Conservation (phyloP, 306 rosid genomes). For the Elaeagnus macrophylla region DNA sequence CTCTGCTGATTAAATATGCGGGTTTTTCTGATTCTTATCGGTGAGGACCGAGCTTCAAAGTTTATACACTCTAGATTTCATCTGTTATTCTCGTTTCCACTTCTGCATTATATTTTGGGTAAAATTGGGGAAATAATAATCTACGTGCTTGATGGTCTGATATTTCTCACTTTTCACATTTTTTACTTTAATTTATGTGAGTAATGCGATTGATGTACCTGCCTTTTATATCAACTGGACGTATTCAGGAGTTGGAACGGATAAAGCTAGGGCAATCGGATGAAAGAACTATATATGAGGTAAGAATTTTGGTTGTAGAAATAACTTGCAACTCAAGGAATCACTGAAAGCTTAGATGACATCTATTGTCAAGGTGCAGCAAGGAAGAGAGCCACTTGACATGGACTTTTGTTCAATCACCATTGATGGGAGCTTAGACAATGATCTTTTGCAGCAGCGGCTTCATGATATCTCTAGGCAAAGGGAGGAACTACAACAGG, state of each 20-base stretch:
- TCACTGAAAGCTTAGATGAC: slow-evolving; percentile 35
- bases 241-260: slow-evolving; percentile 55
- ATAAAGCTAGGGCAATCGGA: slow-evolving; percentile 63
- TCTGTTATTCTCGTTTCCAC: too few relatives aligned
- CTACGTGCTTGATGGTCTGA: too few relatives aligned
- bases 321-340: slow-evolving; percentile 15
- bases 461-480: slow-evolving; percentile 58
- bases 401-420: slow-evolving; percentile 77
- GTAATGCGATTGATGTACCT: background rate
- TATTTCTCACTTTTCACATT: too few relatives aligned
- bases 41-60: too few relatives aligned
- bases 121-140: too few relatives aligned
- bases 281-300: slow-evolving; percentile 96
- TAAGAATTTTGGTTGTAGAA: slow-evolving; percentile 35
- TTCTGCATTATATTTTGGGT: too few relatives aligned
- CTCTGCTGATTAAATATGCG: too few relatives aligned
- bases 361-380: slow-evolving; percentile 84
- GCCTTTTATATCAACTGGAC: slow-evolving; percentile 11
- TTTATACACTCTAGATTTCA: too few relatives aligned
- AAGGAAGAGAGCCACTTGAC: slow-evolving; percentile 86
- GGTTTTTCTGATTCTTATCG: too few relatives aligned
- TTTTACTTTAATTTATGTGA: background rate
- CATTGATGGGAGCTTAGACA: slow-evolving; percentile 57
- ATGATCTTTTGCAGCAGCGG: slow-evolving; percentile 62
- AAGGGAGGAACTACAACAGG: slow-evolving; percentile 63